These are phyloP conservation scores for Termitomyces sp. DNA, from an alignment of 768 basidiomycete species.

Conservation along the genomic window DNA sequence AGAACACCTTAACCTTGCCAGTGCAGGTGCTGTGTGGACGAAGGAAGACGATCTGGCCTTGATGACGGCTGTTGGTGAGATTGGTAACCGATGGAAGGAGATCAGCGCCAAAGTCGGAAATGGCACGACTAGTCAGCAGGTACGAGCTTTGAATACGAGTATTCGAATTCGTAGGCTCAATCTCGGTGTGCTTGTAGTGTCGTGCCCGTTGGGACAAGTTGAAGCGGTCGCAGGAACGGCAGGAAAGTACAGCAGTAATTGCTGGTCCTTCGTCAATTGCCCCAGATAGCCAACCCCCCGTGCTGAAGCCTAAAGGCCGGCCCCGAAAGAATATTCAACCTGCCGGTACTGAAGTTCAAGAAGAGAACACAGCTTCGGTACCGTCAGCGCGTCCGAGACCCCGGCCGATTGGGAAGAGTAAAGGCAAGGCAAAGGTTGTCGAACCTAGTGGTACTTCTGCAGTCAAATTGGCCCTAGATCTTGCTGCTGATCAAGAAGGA, in stretches of 20 bases:
- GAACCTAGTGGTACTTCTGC: neutral
- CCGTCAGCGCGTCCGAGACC: slow-evolving; percentile 10
- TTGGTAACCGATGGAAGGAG: slow-evolving; percentile 56
- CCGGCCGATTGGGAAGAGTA: slow-evolving; percentile 15
- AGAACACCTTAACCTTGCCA: slow-evolving; percentile 37
- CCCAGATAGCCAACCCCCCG: neutral
- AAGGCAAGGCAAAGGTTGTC: slow-evolving; percentile 16
- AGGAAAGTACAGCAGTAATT: slow-evolving; percentile 1
- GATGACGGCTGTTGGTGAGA: slow-evolving; percentile 34
- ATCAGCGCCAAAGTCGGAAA: slow-evolving; percentile 45
- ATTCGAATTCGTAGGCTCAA: neutral
- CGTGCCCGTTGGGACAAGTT: slow-evolving; percentile 40
- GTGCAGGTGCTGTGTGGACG: slow-evolving; percentile 44
- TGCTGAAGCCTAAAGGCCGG: slow-evolving; percentile 2
- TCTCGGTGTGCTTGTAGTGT: slow-evolving; percentile 32
- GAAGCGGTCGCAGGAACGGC: slow-evolving; percentile 17
- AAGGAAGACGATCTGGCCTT: slow-evolving; percentile 48
- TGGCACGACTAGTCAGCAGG: slow-evolving; percentile 49
- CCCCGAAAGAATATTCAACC: neutral
- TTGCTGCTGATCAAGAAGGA: neutral
- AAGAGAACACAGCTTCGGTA: neutral
- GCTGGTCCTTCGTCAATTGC: slow-evolving; percentile 4
- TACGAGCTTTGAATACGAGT: slow-evolving; percentile 17
- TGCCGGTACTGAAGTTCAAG: neutral
- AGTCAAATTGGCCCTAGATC: neutral